Evolutionary conservation across 1,284 basidiomycete genomes (phyloP).

Genomic region (Melanopsichium pennsylvanicum): DNA sequence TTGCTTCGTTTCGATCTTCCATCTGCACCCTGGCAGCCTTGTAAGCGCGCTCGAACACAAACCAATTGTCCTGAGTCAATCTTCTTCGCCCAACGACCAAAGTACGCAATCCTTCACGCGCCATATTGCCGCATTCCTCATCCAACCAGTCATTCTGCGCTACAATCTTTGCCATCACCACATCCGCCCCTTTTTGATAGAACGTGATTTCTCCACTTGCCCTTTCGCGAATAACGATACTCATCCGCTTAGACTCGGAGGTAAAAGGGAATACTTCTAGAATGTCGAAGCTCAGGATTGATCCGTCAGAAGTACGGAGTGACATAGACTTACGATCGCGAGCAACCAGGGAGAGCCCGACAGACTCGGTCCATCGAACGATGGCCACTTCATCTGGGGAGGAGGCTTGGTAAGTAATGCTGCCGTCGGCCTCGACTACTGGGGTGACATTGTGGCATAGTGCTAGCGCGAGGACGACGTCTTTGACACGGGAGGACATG

Average conservation of each 20-base stretch:
- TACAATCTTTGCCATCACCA: slow-evolving; percentile 93
- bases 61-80: slow-evolving; percentile 76
- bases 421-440: slow-evolving; percentile 89
- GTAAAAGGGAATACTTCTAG: slow-evolving; percentile 96
- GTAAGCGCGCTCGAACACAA: slow-evolving; percentile 78
- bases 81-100: slow-evolving; percentile 88
- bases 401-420: slow-evolving; percentile 94
- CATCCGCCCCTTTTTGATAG: slow-evolving; percentile 96
- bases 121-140: slow-evolving; percentile 98
- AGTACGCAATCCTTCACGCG: slow-evolving; percentile 91
- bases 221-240: slow-evolving; percentile 87
- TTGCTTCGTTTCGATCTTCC: slow-evolving; percentile 76
- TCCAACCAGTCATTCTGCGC: slow-evolving; percentile 98
- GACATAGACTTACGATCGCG: slow-evolving; percentile 86
- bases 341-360: slow-evolving; percentile 84
- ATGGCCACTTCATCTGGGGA: slow-evolving; percentile 99
- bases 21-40: slow-evolving; percentile 79
- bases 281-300: slow-evolving; percentile 77
- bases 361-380: slow-evolving; percentile 95
- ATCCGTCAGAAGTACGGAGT: slow-evolving; percentile 49
- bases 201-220: slow-evolving; percentile 82
- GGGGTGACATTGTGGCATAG: slow-evolving; percentile 99
- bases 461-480: slow-evolving; percentile 90
- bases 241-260: slow-evolving; percentile 98
- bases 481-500: slow-evolving; percentile 92